Evolutionary conservation across 169 alveolate species (phyloP), one percentile per base, ranked within the genome.

Genomic region (Blepharisma undulans): DNA sequence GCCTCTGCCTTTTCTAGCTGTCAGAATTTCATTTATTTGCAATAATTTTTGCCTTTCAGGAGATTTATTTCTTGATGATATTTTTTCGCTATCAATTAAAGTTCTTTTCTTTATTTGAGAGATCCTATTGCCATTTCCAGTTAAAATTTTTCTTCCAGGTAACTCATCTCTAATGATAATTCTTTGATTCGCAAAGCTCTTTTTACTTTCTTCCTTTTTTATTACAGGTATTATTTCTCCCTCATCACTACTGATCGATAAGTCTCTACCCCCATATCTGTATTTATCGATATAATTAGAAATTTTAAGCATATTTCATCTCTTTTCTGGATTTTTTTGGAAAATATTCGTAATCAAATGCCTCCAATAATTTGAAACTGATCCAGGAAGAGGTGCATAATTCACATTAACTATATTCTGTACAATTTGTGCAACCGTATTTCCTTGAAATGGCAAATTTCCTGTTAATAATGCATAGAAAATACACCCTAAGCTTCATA

Each of bases 401-500:
- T 79, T 27, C 21, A 91, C 90, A 77, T 91, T 88, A 3, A 32
- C 25, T 32, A 93, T 93, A 76, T 91, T 88, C 22, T 88, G 76
- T 19, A 89, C 88, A 22, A 92, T 77, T 48, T 86, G 92, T 22
- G 82, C 76, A 72, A 87, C 84, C 19, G 87, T 87, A 32, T 79
- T 81, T 14, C 93, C 93, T 61, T 71, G 48, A 34, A 86, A 87
- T 29, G 95, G 95, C n/a, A 91, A 84, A 66, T 76, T 85, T 18
- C 94, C 93, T n/a, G 92, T 82, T 61, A 94, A 74, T 93, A 92
- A 88, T 5, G 84, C 89, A 76, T 92, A 92, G 0, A 90, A 34
- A 2, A 94, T 92, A 5, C 93, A 91, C 34, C 96, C 96, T 78
- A 92, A 79, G 25, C 94, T 79, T 93, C 96, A 94, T 30, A 94